Percentiles rank a stretch among this genome's conserved stretches.
Conservation (phyloP, 2,329 filamentous ascomycete species). For the Alternaria brassicae region DNA sequence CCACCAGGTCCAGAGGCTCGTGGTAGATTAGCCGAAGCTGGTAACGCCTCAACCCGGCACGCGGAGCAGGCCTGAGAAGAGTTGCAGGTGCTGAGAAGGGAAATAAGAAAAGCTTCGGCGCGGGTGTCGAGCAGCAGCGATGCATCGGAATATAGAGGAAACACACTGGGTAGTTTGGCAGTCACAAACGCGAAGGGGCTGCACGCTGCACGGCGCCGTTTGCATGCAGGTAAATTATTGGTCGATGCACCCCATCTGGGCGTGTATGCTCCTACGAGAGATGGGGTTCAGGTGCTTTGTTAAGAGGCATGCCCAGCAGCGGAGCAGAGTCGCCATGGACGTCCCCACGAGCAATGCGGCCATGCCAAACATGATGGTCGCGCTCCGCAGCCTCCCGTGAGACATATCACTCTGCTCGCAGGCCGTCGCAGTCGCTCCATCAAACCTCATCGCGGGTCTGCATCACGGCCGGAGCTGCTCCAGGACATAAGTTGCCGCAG, state of each 20-base stretch:
- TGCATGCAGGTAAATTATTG: slow-evolving; percentile 21
- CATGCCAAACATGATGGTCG: slow-evolving; percentile 1
- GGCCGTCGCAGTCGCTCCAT: slow-evolving; percentile 17
- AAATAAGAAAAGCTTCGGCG: slow-evolving; percentile 11
- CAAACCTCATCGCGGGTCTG: slow-evolving; percentile 31
- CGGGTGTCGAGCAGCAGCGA: background rate
- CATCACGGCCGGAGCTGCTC: slow-evolving; percentile 25
- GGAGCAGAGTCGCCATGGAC: slow-evolving; percentile 14
- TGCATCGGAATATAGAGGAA: background rate
- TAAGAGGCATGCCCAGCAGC: slow-evolving; percentile 17
- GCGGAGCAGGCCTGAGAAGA: slow-evolving; percentile 22
- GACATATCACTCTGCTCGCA: background rate
- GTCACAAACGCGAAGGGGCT: slow-evolving; percentile 7
- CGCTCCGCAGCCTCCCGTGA: slow-evolving; percentile 8
- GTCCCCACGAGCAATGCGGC: slow-evolving; percentile 14
- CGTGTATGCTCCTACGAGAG: slow-evolving; percentile 24
- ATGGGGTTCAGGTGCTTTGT: slow-evolving; percentile 24
- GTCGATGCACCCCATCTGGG: slow-evolving; percentile 16
- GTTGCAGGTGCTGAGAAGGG: slow-evolving; percentile 8
- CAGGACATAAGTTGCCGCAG: slow-evolving; percentile 31
- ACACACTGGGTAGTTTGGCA: background rate
- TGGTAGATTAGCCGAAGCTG: slow-evolving; percentile 27
- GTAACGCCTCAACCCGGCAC: slow-evolving; percentile 24
- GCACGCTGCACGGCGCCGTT: slow-evolving; percentile 18
- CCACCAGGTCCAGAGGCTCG: slow-evolving; percentile 4